Conservation (phyloP, 1,284 basidiomycete genomes). For the Pholiota adiposa region DNA sequence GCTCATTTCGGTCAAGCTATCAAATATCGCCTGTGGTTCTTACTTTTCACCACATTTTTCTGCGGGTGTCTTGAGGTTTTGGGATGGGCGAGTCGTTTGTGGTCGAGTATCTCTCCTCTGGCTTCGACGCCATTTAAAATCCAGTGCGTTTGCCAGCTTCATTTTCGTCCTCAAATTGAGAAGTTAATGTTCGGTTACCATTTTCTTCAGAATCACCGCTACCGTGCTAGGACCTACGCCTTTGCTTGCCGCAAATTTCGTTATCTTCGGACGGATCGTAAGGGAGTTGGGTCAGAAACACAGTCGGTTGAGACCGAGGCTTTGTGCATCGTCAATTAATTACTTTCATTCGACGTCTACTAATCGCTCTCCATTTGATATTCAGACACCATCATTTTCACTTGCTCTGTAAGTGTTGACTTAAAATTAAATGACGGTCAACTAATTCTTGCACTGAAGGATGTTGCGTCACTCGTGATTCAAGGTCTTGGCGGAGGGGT, state of each 20-base stretch:
- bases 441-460: slow-evolving; percentile 32
- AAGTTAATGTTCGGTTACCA: not conserved
- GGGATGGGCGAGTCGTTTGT: slow-evolving; percentile 48
- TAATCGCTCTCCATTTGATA: not conserved
- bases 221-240: slow-evolving; percentile 53
- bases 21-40: slow-evolving; percentile 50
- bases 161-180: too few species aligned
- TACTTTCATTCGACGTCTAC: not conserved
- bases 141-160: slow-evolving; percentile 18
- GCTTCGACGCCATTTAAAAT: slow-evolving; percentile 20
- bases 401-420: slow-evolving; percentile 40
- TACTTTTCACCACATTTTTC: slow-evolving; percentile 53
- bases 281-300: slow-evolving; percentile 44
- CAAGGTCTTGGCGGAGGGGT: slow-evolving; percentile 59
- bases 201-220: slow-evolving; percentile 25
- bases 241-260: slow-evolving; percentile 54
- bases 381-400: slow-evolving; percentile 56
- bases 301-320: slow-evolving; percentile 44
- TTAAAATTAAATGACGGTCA: not conserved
- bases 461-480: slow-evolving; percentile 53
- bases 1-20: slow-evolving; percentile 49
- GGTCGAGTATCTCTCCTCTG: slow-evolving; percentile 34
- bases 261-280: slow-evolving; percentile 54
- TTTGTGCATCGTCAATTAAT: slow-evolving; percentile 39
- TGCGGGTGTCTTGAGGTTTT: slow-evolving; percentile 55